phyloP scores from a whole-genome alignment of 108 stramenopile species.

The Nitzschia sp. region DNA sequence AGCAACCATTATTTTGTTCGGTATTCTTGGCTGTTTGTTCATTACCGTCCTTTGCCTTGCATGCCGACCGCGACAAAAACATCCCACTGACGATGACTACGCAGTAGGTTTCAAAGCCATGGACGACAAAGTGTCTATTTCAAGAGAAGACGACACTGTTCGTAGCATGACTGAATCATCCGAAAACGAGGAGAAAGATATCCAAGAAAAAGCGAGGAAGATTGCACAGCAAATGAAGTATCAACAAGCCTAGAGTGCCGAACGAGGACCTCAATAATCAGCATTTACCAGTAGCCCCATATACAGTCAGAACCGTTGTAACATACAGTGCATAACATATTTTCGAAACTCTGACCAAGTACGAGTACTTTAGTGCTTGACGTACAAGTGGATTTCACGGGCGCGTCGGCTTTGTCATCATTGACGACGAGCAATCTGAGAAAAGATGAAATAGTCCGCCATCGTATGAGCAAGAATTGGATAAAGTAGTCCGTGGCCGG shows the following conservation, averaged over 20 bases:
- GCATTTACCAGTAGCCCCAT: too few species aligned
- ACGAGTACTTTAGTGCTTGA: too few species aligned
- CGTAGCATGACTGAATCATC: not conserved
- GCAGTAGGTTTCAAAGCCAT: not conserved
- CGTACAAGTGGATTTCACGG: too few species aligned
- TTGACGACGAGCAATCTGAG: constrained; percentile 22
- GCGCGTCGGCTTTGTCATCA: not conserved
- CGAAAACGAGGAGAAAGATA: not conserved
- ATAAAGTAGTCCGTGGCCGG: constrained; percentile 21
- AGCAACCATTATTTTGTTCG: constrained; percentile 14
- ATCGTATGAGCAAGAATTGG: constrained; percentile 36
- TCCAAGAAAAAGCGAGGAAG: not conserved
- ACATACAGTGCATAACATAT: too few species aligned
- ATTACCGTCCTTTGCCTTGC: constrained; percentile 13
- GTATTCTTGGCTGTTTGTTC: constrained; percentile 13
- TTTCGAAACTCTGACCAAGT: too few species aligned
- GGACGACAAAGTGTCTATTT: too few species aligned
- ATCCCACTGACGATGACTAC: constrained; percentile 19
- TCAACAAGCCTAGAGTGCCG: not conserved
- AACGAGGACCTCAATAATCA: not conserved
- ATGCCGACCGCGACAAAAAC: constrained; percentile 21
- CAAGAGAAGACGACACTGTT: constrained; percentile 1
- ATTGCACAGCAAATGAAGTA: constrained; percentile 3
- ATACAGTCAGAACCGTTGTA: too few species aligned
- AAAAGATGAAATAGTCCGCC: constrained; percentile 46